These are phyloP conservation scores for Starmerella apicola DNA, from an alignment of 805 yeast genomes.

Conservation along the genomic window DNA sequence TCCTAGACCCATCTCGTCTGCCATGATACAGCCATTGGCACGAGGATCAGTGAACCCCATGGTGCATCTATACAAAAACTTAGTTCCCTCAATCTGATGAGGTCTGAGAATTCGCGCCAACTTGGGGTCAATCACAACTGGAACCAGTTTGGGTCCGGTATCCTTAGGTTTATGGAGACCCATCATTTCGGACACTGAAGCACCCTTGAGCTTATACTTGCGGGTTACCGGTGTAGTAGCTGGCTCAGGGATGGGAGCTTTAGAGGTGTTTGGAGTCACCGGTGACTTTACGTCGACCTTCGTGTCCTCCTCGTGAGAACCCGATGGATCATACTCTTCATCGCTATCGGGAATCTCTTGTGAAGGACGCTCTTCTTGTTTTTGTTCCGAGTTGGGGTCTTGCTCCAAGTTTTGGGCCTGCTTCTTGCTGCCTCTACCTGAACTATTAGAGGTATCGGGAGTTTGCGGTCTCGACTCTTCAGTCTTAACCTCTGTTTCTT, in stretches of 20 bases:
- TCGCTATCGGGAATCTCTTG: conserved; percentile 22
- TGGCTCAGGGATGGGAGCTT: not conserved
- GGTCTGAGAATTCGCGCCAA: conserved; percentile 78
- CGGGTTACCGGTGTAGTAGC: not conserved
- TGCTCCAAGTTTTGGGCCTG: not conserved
- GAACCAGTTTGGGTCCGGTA: conserved; percentile 50
- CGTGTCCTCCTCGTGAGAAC: not conserved
- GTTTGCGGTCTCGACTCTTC: not conserved
- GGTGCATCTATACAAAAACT: conserved; percentile 80
- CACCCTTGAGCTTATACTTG: conserved; percentile 6
- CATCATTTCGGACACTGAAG: conserved; percentile 63
- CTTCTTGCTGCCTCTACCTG: no score
- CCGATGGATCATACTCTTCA: conserved; percentile 20
- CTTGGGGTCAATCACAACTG: conserved; percentile 89
- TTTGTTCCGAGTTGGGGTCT: not conserved
- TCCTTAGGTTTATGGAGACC: conserved; percentile 49
- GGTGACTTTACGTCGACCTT: no score
- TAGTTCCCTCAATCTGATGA: conserved; percentile 92
- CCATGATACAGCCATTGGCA: conserved; percentile 96
- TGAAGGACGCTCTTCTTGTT: not conserved
- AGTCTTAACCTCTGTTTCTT: not conserved
- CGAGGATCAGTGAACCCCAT: conserved; percentile 53
- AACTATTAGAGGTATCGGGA: not conserved
- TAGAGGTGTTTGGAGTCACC: not conserved
- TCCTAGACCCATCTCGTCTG: conserved; percentile 94